phyloP scores from a whole-genome alignment of 257 asterid species.

The Rehmannia glutinosa region DNA sequence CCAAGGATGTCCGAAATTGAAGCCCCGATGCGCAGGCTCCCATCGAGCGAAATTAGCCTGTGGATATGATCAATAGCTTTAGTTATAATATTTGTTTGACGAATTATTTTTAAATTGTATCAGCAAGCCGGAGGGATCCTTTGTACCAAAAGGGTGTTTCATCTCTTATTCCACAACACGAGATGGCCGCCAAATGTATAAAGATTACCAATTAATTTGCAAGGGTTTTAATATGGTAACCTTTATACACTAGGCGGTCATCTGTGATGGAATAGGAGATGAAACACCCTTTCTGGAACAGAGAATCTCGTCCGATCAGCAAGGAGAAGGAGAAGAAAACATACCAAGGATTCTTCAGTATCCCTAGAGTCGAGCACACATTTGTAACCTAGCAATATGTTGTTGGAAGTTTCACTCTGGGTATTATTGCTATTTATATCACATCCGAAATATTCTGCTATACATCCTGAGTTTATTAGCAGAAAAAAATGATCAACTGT shows the following conservation, averaged over 20 bases:
- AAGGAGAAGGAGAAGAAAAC: background rate
- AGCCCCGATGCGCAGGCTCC: conserved; percentile 70
- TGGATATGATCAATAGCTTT: background rate
- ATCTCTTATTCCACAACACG: no score
- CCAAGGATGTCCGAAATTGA: conserved; percentile 65
- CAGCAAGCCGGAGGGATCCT: no score
- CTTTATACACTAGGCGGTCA: no score
- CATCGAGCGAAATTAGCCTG: conserved; percentile 58
- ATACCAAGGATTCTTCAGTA: conserved; percentile 61
- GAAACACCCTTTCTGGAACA: no score
- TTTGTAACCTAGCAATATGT: conserved; percentile 36
- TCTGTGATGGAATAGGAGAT: no score
- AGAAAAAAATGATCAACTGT: background rate
- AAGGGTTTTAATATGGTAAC: no score
- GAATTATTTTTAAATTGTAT: no score
- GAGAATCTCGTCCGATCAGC: background rate
- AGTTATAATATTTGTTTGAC: no score
- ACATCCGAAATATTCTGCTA: conserved; percentile 34
- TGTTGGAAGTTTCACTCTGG: conserved; percentile 26
- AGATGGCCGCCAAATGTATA: no score
- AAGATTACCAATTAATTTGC: no score
- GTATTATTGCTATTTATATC: conserved; percentile 15
- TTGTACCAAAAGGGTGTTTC: no score
- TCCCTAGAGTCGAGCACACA: conserved; percentile 53
- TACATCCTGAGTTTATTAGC: conserved; percentile 28